phyloP scores from a whole-genome alignment of 2,329 filamentous ascomycete species.

The Bipolaris oryzae region DNA sequence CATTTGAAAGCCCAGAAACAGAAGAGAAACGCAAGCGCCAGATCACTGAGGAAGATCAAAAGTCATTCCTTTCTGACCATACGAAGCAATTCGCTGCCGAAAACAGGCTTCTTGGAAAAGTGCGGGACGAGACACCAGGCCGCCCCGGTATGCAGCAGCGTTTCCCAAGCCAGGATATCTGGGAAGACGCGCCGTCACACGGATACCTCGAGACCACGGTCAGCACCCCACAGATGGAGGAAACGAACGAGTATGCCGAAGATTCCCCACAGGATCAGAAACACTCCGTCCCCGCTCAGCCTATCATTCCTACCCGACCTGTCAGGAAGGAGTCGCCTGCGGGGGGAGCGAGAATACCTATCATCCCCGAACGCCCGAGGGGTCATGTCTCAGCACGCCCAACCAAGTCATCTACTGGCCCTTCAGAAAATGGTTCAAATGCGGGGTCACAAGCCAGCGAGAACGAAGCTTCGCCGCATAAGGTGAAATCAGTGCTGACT shows the following conservation, averaged over 20 bases:
- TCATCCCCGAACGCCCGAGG: slow-evolving; percentile 65
- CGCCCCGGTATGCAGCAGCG: slow-evolving; percentile 66
- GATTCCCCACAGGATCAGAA: slow-evolving; percentile 41
- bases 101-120: slow-evolving; percentile 62
- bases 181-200: slow-evolving; percentile 92
- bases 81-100: slow-evolving; percentile 61
- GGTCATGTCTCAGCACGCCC: slow-evolving; percentile 67
- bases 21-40: slow-evolving; percentile 57
- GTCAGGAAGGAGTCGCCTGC: slow-evolving; percentile 52
- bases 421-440: slow-evolving; percentile 47
- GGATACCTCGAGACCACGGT: slow-evolving; percentile 79
- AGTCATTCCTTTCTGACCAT: slow-evolving; percentile 53
- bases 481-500: slow-evolving; percentile 84
- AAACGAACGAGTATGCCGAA: slow-evolving; percentile 50
- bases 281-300: slow-evolving; percentile 37
- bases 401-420: slow-evolving; percentile 57
- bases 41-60: slow-evolving; percentile 50
- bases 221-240: slow-evolving; percentile 57
- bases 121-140: slow-evolving; percentile 54
- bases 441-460: slow-evolving; percentile 32
- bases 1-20: slow-evolving; percentile 56
- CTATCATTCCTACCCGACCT: slow-evolving; percentile 44
- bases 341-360: slow-evolving; percentile 58
- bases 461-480: slow-evolving; percentile 56
- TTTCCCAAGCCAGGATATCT: slow-evolving; percentile 91